Evolutionary conservation across 2,329 filamentous ascomycete genomes (phyloP), one percentile per base, ranked within the genome.

Genomic region (Pseudomassariella vexata): DNA sequence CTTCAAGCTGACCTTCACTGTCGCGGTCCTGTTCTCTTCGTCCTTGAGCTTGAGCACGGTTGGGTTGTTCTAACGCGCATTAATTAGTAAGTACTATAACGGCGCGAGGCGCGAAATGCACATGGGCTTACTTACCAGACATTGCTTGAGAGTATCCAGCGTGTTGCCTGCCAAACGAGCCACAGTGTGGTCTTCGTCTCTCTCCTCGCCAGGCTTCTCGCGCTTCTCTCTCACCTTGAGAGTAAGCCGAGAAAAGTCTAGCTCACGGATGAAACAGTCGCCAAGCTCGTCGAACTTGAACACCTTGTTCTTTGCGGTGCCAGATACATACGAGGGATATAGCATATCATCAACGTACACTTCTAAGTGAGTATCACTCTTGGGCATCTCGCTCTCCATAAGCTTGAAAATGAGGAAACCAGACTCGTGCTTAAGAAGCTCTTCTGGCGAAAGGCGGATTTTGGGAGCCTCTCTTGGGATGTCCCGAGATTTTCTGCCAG

Each of bases 191-290:
- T 94, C 82, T 32, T 82, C 76, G 36, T 83, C 74, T 32, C 50
- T 44, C 24, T 72, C 79, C 28, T 83, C 76, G 15, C 79, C 78
- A 41, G 81, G 79, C 48, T 76, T 77, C 44, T 94, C 83, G 11
- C 77, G 70, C 55, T 88, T 87, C 50, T 90, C 84, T 25, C 87
- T 79, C 28, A 95, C 71, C 36, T 88, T 85, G 42, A 98, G 72
- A 0, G 89, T 96, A 37, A 98, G 78, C 44, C 83, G 85, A 3
- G 92, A 98, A 48, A 95, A 89, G 43, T 98, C 94, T n/a, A 98
- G 72, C 58, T 98, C 92, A 40, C 92, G 86, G 38, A 98, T 85
- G 60, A 98, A 88, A 33, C 88, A 92, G 59, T 98, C 92, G 29
- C 90, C 89, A 50, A 89, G 88, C 60, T 98, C 92, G 46, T 92